A percentile compares a stretch with the other conserved stretches of the same genome.
Conservation (phyloP, 2,329 filamentous ascomycete genomes). For the Colletotrichum sublineola region DNA sequence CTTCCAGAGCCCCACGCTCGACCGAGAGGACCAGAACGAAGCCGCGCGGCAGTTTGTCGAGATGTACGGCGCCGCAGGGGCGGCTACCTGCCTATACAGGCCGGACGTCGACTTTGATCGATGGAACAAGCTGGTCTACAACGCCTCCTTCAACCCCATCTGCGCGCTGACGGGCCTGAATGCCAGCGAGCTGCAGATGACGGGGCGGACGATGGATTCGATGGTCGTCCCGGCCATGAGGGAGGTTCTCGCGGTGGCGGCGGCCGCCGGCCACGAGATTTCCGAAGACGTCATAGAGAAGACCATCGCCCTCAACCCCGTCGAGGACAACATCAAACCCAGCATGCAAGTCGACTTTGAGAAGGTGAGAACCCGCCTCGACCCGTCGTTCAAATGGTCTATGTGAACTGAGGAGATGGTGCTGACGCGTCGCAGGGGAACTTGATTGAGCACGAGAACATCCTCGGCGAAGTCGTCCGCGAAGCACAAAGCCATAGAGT, state of each 20-base stretch:
- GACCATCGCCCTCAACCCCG: conserved; percentile 63
- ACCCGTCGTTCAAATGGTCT: too few species aligned
- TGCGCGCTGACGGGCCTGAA: conserved; percentile 65
- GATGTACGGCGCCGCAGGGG: conserved; percentile 62
- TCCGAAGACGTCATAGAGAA: conserved; percentile 57
- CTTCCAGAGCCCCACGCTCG: conserved; percentile 56
- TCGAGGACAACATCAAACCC: conserved; percentile 62
- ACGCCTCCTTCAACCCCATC: conserved; percentile 66
- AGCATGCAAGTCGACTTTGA: conserved; percentile 68
- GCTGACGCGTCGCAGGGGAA: conserved; percentile 38
- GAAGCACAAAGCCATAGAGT: conserved; percentile 61
- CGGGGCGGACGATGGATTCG: conserved; percentile 58
- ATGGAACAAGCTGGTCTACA: conserved; percentile 66
- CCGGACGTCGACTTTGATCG: conserved; percentile 57
- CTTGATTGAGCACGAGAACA: conserved; percentile 62
- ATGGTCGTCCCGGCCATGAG: conserved; percentile 66
- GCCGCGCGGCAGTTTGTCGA: conserved; percentile 59
- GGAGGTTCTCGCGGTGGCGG: conserved; percentile 63
- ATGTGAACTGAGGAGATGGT: neutral
- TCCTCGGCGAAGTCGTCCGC: conserved; percentile 65
- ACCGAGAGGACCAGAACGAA: conserved; percentile 43
- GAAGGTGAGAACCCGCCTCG: conserved; percentile 49
- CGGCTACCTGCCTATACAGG: conserved; percentile 57
- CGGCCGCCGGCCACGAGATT: conserved; percentile 57
- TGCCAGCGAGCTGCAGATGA: conserved; percentile 62